These are phyloP conservation scores for Cladophialophora bantiana DNA, from an alignment of 2,329 filamentous ascomycete species.

Conservation along the genomic window DNA sequence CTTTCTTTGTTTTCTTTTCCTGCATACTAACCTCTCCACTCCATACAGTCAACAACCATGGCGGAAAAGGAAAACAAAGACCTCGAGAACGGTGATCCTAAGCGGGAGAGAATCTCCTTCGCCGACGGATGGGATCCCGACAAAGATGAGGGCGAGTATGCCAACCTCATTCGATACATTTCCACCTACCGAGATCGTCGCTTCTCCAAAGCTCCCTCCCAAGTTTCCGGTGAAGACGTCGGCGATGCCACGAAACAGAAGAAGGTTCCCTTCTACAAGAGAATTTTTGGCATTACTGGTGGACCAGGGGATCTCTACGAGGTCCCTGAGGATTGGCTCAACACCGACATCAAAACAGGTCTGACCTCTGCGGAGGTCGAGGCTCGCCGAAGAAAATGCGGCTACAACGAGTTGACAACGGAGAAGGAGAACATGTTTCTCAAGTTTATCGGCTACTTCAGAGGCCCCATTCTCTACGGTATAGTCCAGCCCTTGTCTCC, in stretches of 20 bases:
- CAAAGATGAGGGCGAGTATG: constrained; percentile 64
- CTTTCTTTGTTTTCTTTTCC: constrained; percentile 38
- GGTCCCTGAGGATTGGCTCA: constrained; percentile 71
- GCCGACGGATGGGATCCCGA: constrained; percentile 43
- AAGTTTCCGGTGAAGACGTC: constrained; percentile 49
- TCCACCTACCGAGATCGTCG: constrained; percentile 68
- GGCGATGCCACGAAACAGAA: constrained; percentile 51
- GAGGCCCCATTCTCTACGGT: constrained; percentile 79
- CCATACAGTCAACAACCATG: constrained; percentile 40
- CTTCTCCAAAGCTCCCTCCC: constrained; percentile 55
- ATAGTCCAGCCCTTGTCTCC: constrained; percentile 47
- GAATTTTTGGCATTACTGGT: constrained; percentile 52
- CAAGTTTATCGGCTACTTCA: constrained; percentile 79
- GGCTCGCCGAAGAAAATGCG: constrained; percentile 68
- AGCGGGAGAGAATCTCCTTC: constrained; percentile 42
- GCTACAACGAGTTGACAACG: constrained; percentile 74
- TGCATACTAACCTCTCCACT: constrained; percentile 41
- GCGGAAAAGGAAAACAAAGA: constrained; percentile 43
- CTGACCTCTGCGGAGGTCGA: constrained; percentile 67
- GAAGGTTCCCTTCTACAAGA: constrained; percentile 66
- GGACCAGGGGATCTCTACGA: constrained; percentile 48
- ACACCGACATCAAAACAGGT: constrained; percentile 71
- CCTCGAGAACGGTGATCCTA: constrained; percentile 42
- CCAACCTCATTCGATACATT: constrained; percentile 71
- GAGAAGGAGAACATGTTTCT: constrained; percentile 79